Evolutionary conservation across 805 yeast species (phyloP), one percentile per base, ranked within the genome.

Genomic region (Starmerella floricola): DNA sequence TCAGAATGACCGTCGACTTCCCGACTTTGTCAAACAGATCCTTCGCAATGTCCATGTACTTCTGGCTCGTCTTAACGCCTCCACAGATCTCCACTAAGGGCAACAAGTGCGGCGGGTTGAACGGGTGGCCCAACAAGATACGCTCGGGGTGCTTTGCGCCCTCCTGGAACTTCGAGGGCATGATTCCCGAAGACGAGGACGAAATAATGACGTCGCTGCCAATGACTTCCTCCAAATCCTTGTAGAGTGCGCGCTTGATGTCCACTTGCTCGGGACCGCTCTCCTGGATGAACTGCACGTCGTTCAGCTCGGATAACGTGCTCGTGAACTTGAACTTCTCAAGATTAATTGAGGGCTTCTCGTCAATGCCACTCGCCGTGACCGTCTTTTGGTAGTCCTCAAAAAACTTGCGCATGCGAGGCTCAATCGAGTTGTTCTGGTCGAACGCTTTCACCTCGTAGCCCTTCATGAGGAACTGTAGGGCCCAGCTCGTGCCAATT

Each of bases 81-180:
- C 46, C 48, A 21, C 48, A 45, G 21, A 45, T 37, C 37, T 45
- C 48, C 13, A 45, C 45, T 2, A 45, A 29, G 8, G 48, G 48
- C 18, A 45, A 13, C 15, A 45, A 21, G 32, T 45, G 48, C 16
- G 48, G 48, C 31, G 48, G 48, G 33, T 45, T 45, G 38, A 45
- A 45, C 17, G 48, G 48, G 38, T 45, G 48, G 31, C 48, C 48
- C 32, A 45, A 39, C 21, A 45, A 36, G 28, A 45, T 38, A n/a
- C 48, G 35, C 34, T 45, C 48, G 16, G 48, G 48, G 38, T 45
- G 48, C 33, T 33, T 20, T 2, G 46, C 46, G 11, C 41, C 42
- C 2, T 39, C 43, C 38, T 41, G 46, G 38, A 45, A 41, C 23
- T 41, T 31, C 16, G 46, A 34, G 13, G 48, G 48, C 13, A 38